Base-by-base conservation (phyloP, 306 rosid species). In the Benincasa hispida region DNA sequence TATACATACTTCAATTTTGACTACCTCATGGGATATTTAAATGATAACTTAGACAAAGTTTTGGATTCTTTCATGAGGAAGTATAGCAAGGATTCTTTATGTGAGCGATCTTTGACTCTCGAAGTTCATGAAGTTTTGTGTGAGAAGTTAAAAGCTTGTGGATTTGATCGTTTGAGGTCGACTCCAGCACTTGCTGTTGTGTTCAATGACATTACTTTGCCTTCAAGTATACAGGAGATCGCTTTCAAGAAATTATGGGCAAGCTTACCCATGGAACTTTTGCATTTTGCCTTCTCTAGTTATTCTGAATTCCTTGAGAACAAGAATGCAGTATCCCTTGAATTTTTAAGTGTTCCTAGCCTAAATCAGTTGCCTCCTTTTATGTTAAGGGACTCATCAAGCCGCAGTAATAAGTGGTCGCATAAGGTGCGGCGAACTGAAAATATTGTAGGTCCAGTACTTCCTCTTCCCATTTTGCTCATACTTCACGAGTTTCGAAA, bases 351-450 rank as follows among this genome's bases (percentile, higher is more conserved):
- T 67, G 87, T 89, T 66, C 88, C 93, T 12, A 67, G 76, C 74
- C 85, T 83, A 65, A 81, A 85, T 70, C 94, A 87, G 66, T 55
- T 91, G 87, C 91, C 97, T 73, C 94, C 94, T 42, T 89, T 91
- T 81, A 74, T 88, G 77, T 75, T 82, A 80, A 85, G 96, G 80
- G 83, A 83, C 75, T 81, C 90, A 14, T 84, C 84, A 25, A 63
- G 58, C 63, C 85, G 85, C 81, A 67, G 83, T 81, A 85, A 80
- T 51, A 85, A 72, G 79, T 83, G 88, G 86, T 75, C 86, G 47
- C 18, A 25, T 32, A 83, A 85, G 77, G 83, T 80, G 37, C 79
- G 25, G 58, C 75, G n/a, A 34, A 39, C 32, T 75, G 85, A 85
- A 55, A 84, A 62, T 74, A 80, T 89, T 42, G 88, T 89, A 25